Percentiles rank a stretch among this genome's conserved stretches.
These are phyloP conservation scores for Magnolia officinalis DNA, from an alignment of 164 flowering plant genomes.

Conservation along the genomic window DNA sequence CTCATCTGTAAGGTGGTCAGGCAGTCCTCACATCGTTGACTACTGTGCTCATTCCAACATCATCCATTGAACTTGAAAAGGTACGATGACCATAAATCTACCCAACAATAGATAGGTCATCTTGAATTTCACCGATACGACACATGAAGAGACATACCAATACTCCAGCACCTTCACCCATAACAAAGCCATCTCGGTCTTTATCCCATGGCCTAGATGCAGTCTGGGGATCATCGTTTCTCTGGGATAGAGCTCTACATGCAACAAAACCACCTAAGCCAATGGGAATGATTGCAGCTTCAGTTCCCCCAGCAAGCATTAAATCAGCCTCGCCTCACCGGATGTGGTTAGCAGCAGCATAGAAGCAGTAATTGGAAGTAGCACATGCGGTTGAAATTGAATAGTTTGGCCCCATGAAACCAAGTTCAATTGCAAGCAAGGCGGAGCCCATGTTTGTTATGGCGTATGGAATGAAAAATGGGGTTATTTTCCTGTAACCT, in stretches of 20 bases:
- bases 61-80: too few relatives aligned
- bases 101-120: not conserved
- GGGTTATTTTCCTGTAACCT: slow-evolving; percentile 83
- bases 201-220: slow-evolving; percentile 99
- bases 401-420: slow-evolving; percentile 95
- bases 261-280: slow-evolving; percentile 95
- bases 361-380: slow-evolving; percentile 89
- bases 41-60: too few relatives aligned
- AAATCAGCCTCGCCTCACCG: slow-evolving; percentile 94
- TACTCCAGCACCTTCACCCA: slow-evolving; percentile 95
- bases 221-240: slow-evolving; percentile 95
- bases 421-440: slow-evolving; percentile 87
- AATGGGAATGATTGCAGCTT: slow-evolving; percentile 88
- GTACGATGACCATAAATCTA: not conserved
- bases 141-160: slow-evolving; percentile 48
- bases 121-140: not conserved
- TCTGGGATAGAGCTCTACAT: slow-evolving; percentile 94
- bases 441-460: slow-evolving; percentile 97
- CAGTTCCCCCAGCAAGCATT: slow-evolving; percentile 97
- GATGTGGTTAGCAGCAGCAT: slow-evolving; percentile 97
- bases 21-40: too few relatives aligned
- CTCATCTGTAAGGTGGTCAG: too few relatives aligned
- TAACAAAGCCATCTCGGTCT: slow-evolving; percentile 92
- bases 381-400: slow-evolving; percentile 98
- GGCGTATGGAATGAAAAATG: slow-evolving; percentile 93